Evolutionary conservation across 1,284 basidiomycete genomes (phyloP), one percentile per base, ranked within the genome.

Genomic region (Ustilago loliicola): DNA sequence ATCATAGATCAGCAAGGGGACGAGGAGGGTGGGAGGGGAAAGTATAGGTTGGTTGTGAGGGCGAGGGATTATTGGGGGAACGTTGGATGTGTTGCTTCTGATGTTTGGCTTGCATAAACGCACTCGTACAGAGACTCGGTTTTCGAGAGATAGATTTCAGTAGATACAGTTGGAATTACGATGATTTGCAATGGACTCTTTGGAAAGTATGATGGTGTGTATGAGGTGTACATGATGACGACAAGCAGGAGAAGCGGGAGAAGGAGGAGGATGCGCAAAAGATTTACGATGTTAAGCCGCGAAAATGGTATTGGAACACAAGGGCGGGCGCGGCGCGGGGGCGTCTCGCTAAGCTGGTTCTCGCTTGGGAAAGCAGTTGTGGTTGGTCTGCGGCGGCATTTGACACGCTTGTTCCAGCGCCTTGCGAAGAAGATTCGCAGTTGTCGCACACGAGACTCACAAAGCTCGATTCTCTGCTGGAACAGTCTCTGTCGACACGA

Each of bases 31-130:
- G 64, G 63, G 1, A 61, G 61, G 13, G 83, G 83, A 5, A 54
- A 72, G 58, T 80, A 80, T 52, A 68, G 72, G 36, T 40, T 84
- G 51, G 78, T 77, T 15, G 79, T 84, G 6, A 66, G 83, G 17
- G 81, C 74, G 17, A 59, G 79, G 17, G 80, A 83, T 57, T 72
- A 77, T 42, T 80, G 73, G 68, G 81, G 83, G 7, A 74, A 82
- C 29, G 56, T 70, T 1, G 79, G 67, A 8, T 84, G 83, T 52
- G 56, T 83, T 29, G 77, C 70, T 7, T 62, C 67, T 45, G 71
- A 80, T 30, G 77, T 77, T 3, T 47, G 68, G 56, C 65, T 80
- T 30, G 17, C 68, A 8, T 76, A 53, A 66, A 40, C 9, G n/a
- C 17, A 6, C 32, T 34, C 17, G 15, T 11, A 40, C 9, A 38